Evolutionary conservation across 192 early-diverging fungal species (phyloP).

Genomic region (Linnemannia hyalina): DNA sequence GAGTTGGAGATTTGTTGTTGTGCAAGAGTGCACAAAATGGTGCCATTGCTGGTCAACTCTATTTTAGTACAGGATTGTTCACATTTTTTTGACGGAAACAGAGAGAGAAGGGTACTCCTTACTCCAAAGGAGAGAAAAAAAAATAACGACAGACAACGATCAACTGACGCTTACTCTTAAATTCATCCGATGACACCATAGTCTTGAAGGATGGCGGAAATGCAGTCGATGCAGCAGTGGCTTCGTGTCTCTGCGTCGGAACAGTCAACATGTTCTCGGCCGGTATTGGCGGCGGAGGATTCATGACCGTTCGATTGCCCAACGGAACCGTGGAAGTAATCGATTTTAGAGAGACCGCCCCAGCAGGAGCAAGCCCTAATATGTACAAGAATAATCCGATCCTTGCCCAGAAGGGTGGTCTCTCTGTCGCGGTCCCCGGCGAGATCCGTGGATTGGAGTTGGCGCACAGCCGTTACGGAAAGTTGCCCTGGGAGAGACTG

Average conservation of each 20-base stretch:
- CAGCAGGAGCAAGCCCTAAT: constrained; percentile 73
- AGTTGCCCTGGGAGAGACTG: constrained; percentile 84
- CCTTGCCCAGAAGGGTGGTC: constrained; percentile 77
- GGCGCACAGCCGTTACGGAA: constrained; percentile 85
- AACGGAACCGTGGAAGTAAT: constrained; percentile 75
- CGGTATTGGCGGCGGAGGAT: constrained; percentile 96
- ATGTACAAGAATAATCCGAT: constrained; percentile 87
- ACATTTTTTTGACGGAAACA: background rate
- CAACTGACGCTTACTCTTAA: background rate
- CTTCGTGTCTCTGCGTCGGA: constrained; percentile 88
- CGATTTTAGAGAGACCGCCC: constrained; percentile 93
- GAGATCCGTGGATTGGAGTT: constrained; percentile 89
- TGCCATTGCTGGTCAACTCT: background rate
- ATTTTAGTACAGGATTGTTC: background rate
- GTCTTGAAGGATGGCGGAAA: constrained; percentile 88
- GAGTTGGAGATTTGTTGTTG: background rate
- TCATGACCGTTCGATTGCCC: constrained; percentile 83
- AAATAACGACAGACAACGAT: background rate
- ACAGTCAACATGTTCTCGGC: constrained; percentile 90
- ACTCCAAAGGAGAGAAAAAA: background rate
- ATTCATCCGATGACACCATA: constrained; percentile 7
- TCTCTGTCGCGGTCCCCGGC: constrained; percentile 86
- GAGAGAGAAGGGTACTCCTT: background rate
- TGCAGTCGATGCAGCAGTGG: constrained; percentile 91
- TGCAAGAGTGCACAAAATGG: background rate